Conservation (phyloP, 192 early-diverging fungal genomes). For the Rhizophlyctis rosea region DNA sequence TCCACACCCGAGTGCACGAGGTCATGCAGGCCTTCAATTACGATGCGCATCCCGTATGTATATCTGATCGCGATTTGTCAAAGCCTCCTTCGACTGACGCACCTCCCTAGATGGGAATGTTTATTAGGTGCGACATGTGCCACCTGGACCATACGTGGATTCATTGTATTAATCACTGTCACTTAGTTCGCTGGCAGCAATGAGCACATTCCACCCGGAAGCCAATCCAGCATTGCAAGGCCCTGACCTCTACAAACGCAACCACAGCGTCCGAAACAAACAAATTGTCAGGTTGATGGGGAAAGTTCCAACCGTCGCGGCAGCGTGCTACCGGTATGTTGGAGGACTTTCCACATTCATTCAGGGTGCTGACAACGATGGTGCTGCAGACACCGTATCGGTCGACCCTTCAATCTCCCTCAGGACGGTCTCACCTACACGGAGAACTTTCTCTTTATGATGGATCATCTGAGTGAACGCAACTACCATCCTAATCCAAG, state of each 20-base stretch:
- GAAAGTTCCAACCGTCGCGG: constrained; percentile 66
- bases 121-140: not conserved
- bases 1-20: constrained; percentile 54
- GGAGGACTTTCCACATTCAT: not conserved
- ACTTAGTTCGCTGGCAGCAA: constrained; percentile 42
- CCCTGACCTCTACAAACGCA: constrained; percentile 43
- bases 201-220: constrained; percentile 70
- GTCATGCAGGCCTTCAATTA: constrained; percentile 54
- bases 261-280: constrained; percentile 53
- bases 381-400: constrained; percentile 60
- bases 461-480: constrained; percentile 58
- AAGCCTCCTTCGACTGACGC: not conserved
- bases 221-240: constrained; percentile 63
- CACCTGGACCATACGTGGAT: not conserved
- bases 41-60: constrained; percentile 61
- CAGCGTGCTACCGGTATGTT: constrained; percentile 30
- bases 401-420: constrained; percentile 51
- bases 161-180: too few species aligned
- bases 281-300: constrained; percentile 67
- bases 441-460: constrained; percentile 69
- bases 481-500: constrained; percentile 58
- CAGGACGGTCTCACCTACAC: constrained; percentile 53
- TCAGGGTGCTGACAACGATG: constrained; percentile 3
- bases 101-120: not conserved
- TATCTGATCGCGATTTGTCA: constrained; percentile 9